Conservation (phyloP, 106 monocot genomes). For the Acorus gramineus region DNA sequence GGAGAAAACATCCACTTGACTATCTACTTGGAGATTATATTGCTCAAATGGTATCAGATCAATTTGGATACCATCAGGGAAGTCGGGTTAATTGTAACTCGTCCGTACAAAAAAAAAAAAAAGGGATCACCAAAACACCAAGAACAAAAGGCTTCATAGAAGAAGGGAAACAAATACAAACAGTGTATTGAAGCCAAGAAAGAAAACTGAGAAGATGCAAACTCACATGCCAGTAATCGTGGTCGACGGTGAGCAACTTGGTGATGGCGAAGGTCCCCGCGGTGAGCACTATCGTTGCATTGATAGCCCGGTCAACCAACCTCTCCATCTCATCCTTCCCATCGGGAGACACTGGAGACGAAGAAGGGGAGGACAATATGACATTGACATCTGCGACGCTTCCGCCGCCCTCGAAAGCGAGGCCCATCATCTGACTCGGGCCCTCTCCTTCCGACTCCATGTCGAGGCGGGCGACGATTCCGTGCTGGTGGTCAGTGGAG, state of each 20-base stretch:
- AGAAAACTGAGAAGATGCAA: too few relatives aligned
- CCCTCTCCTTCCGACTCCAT: slow-evolving; percentile 7
- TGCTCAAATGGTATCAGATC: too few relatives aligned
- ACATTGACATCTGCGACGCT: slow-evolving; percentile 10
- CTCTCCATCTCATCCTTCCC: slow-evolving; percentile 1
- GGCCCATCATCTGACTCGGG: slow-evolving; percentile 18
- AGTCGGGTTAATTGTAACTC: too few relatives aligned
- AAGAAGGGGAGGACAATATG: slow-evolving; percentile 10
- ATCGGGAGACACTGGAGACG: background rate
- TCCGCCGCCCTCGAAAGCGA: slow-evolving; percentile 32
- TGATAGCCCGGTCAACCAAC: slow-evolving; percentile 51
- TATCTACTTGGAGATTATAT: too few relatives aligned
- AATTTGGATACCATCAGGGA: too few relatives aligned
- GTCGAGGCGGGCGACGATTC: background rate
- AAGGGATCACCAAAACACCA: too few relatives aligned
- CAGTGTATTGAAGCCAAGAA: too few relatives aligned
- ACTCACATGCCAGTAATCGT: slow-evolving; percentile 89
- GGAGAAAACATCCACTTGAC: too few relatives aligned
- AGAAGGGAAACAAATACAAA: too few relatives aligned
- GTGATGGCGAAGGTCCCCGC: slow-evolving; percentile 81
- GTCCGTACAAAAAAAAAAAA: too few relatives aligned
- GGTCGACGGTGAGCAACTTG: slow-evolving; percentile 82
- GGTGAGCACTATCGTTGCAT: slow-evolving; percentile 74
- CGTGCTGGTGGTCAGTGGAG: slow-evolving; percentile 23
- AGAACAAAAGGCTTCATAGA: too few relatives aligned